phyloP scores from a whole-genome alignment of 352 stramenopile genomes.

The Phytophthora rubi region DNA sequence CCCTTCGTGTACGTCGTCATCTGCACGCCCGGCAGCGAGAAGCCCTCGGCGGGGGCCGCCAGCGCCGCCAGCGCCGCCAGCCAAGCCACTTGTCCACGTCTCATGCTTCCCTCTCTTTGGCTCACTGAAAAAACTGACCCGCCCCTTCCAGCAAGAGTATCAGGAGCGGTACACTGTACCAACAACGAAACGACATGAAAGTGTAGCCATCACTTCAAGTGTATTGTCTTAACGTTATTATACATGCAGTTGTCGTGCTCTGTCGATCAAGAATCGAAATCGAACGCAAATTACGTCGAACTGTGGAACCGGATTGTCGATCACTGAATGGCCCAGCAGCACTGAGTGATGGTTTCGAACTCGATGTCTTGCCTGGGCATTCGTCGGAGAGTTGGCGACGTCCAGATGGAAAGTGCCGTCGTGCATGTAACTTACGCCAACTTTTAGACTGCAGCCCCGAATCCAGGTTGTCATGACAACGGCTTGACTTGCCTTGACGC shows the following conservation, averaged over 20 bases:
- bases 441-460: too few species aligned
- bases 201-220: background rate
- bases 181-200: background rate
- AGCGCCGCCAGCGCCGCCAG: constrained; percentile 25
- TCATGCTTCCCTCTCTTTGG: constrained; percentile 22
- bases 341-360: too few species aligned
- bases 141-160: background rate
- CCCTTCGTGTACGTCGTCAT: constrained; percentile 90
- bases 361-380: too few species aligned
- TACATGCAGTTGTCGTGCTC: too few species aligned
- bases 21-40: constrained; percentile 87
- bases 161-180: background rate
- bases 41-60: constrained; percentile 34
- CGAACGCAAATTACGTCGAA: too few species aligned
- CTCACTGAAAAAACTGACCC: background rate
- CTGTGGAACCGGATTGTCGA: too few species aligned
- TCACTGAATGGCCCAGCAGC: too few species aligned
- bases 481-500: too few species aligned
- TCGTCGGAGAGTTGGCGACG: background rate
- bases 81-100: constrained; percentile 35
- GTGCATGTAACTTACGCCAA: too few species aligned
- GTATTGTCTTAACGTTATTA: background rate
- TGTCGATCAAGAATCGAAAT: too few species aligned
- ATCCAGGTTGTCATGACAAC: too few species aligned
- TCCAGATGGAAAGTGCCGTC: too few species aligned